Evolutionary conservation across 306 rosid species (phyloP).

Genomic region (Acacia crassicarpa): DNA sequence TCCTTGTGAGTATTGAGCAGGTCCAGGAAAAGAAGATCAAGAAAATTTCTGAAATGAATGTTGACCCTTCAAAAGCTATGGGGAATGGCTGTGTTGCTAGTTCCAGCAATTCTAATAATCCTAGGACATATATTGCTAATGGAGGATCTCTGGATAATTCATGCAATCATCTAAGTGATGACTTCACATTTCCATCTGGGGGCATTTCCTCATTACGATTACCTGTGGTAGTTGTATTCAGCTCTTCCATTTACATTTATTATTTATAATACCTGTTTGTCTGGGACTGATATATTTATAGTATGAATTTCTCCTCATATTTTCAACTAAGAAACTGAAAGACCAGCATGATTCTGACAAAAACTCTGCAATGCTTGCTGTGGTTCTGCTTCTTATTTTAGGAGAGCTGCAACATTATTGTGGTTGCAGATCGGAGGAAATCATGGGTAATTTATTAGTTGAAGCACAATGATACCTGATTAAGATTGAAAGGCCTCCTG

Average conservation of each 20-base stretch:
- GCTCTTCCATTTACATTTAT: conserved; percentile 28
- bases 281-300: background rate
- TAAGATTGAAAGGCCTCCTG: conserved; percentile 8
- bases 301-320: background rate
- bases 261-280: background rate
- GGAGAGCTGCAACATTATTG: background rate
- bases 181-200: conserved; percentile 72
- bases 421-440: background rate
- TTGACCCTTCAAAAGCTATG: conserved; percentile 68
- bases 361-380: background rate
- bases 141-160: conserved; percentile 75
- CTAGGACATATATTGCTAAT: conserved; percentile 64
- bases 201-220: conserved; percentile 74
- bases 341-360: background rate
- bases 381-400: background rate
- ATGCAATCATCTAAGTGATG: conserved; percentile 56
- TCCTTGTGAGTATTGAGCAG: conserved; percentile 49
- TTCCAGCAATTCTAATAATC: conserved; percentile 71
- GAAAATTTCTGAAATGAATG: conserved; percentile 85
- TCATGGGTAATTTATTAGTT: conserved; percentile 8
- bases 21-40: conserved; percentile 97
- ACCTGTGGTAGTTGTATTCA: conserved; percentile 81
- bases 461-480: conserved; percentile 2
- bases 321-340: conserved; percentile 4
- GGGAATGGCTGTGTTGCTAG: conserved; percentile 84